Evolutionary conservation across 2,329 filamentous ascomycete species (phyloP).

Genomic region (Grosmannia huntii): DNA sequence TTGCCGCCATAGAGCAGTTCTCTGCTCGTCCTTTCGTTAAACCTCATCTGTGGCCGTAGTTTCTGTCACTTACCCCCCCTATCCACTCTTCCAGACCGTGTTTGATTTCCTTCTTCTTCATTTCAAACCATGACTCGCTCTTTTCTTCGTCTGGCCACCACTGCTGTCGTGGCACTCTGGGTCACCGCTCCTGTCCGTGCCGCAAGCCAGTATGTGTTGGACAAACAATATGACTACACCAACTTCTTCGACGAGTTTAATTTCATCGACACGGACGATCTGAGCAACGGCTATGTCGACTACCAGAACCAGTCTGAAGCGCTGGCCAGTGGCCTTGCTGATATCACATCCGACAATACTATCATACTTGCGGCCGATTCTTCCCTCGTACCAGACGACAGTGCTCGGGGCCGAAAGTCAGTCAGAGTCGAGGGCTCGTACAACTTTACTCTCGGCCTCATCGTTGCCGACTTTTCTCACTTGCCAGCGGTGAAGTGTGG

Average conservation of each 20-base stretch:
- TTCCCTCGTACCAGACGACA: neutral
- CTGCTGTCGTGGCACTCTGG: constrained; percentile 16
- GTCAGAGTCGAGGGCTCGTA: constrained; percentile 53
- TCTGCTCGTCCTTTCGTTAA: constrained; percentile 11
- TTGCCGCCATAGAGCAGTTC: constrained; percentile 4
- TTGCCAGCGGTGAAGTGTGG: constrained; percentile 56
- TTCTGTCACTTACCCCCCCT: neutral
- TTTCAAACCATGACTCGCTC: constrained; percentile 13
- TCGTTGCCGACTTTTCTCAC: constrained; percentile 57
- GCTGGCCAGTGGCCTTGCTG: constrained; percentile 17
- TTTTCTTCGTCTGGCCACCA: constrained; percentile 14
- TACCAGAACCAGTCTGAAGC: constrained; percentile 30
- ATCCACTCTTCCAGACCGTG: neutral
- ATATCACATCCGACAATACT: constrained; percentile 25
- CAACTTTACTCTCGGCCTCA: constrained; percentile 50
- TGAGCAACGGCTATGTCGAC: constrained; percentile 51
- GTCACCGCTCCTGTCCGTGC: neutral
- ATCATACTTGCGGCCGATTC: constrained; percentile 12
- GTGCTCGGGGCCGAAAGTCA: constrained; percentile 32
- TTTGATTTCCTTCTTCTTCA: neutral
- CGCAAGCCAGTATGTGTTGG: constrained; percentile 23
- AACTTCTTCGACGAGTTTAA: constrained; percentile 37
- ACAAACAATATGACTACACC: constrained; percentile 25
- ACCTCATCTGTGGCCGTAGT: neutral
- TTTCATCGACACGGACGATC: constrained; percentile 42